Evolutionary conservation across 2,329 filamentous ascomycete species (phyloP), one percentile per base, ranked within the genome.

Genomic region (Huntiella omanensis): DNA sequence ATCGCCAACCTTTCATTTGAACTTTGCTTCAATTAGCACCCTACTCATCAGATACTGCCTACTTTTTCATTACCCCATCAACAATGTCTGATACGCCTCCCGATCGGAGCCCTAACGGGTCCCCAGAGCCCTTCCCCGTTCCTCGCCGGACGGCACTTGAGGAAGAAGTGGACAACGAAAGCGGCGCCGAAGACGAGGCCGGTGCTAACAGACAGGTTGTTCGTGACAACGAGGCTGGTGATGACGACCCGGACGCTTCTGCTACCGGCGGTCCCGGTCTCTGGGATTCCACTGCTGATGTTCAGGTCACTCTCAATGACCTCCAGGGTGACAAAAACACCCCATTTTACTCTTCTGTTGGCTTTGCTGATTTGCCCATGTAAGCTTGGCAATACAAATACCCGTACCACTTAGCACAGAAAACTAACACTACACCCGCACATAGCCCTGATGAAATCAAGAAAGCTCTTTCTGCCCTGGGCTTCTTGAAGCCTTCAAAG

Each of bases 401-500:
- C 5, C 19, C 10, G 17, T 32, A 16, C 32, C 5, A 45, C n/a
- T 22, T 22, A 17, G 13, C 37, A 40, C 22, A 22, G 37, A 13
- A 22, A 17, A 37, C 44, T 49, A 47, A 50, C 49, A 32, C 8
- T 42, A 34, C 43, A 35, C 41, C 43, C 11, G 17, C 22, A 16
- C 33, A 33, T 33, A 55, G 64, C 11, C 59, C 60, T 33, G 58
- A 62, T 32, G 51, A 74, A 37, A 81, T 96, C 52, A 72, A 87
- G 46, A 76, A 83, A 53, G 86, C 85, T 41, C 71, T 95, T 32
- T 68, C 77, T 40, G 69, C 74, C 46, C 82, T 96, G 72, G 82
- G 82, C 64, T 96, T 95, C 68, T 73, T 79, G 57, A 93, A 92
- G 63, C 91, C 91, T 0, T 96, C 91, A 48, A 98, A 98, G 67